Conservation (phyloP, 257 asterid species). For the Solanum dulcamara region DNA sequence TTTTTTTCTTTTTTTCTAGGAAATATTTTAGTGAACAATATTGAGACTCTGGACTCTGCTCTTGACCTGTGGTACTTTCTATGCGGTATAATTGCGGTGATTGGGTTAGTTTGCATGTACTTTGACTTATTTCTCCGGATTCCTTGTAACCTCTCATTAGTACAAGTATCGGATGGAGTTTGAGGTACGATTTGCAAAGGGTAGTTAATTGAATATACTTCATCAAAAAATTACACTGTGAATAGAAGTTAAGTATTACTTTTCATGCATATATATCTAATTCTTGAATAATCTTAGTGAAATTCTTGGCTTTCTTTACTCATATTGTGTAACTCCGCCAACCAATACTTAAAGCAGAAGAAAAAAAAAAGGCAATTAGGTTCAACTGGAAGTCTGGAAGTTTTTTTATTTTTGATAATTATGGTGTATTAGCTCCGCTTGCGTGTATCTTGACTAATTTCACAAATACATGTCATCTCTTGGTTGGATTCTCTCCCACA, state of each 20-base stretch:
- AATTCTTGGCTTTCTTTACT: neutral
- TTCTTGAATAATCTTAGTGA: neutral
- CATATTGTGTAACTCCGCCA: rapidly evolving
- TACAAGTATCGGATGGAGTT: neutral
- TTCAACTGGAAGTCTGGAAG: neutral
- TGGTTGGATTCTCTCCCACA: neutral
- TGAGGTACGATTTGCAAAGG: neutral
- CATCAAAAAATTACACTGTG: neutral
- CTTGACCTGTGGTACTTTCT: neutral
- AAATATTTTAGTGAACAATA: neutral
- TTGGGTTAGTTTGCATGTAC: neutral
- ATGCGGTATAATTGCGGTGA: neutral
- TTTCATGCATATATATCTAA: neutral
- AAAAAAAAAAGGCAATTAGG: neutral
- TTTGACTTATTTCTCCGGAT: neutral
- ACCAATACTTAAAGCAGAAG: neutral
- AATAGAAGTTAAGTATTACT: neutral
- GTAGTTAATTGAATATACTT: neutral
- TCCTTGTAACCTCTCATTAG: no score
- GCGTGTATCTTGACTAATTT: neutral
- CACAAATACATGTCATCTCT: no score
- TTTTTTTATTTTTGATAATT: no score
- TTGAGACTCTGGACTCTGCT: neutral
- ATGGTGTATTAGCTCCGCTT: no score
- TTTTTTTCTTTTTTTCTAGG: no score